Base-by-base conservation (phyloP, 495 filamentous ascomycete genomes). In the Aspergillus bridgeri region DNA sequence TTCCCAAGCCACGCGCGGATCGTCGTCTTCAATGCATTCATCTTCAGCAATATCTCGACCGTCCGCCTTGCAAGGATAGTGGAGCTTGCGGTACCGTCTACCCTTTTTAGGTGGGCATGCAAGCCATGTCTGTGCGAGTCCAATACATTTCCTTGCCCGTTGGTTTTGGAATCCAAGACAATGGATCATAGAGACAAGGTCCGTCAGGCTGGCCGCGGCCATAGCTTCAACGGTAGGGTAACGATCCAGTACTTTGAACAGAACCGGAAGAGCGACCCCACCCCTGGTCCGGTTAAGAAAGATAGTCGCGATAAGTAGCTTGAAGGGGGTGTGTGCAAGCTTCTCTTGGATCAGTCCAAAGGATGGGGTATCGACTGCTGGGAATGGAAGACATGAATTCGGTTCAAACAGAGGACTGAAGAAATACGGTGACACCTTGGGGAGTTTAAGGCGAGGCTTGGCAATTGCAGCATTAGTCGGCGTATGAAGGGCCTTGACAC, bases 261-360 rank as follows among this genome's bases (percentile, higher is more conserved):
- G 87, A 2, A 90, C 79, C 3, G 93, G 93, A 4, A 92, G 81
- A 18, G 91, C 90, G n/a, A 83, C 80, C 17, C 73, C 80, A 22
- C 89, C 93, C 0, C 81, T 75, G 2, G 91, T 96, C 42, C 87
- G 81, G 69, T 92, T 96, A 5, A 97, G 80, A 59, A 96, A 93
- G 0, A 89, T 89, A 3, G 89, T 84, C 15, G 86, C 88, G 44
- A 94, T 76, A 15, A 94, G 80, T 6, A 94, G 77, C 6, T 79
- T 80, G 63, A 92, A 91, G 1, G 90, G 89, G 48, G 87, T 73
- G 53, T 77, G 66, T 3, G 87, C 82, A 44, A 94, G 81, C 58
- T 86, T 80, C 73, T 96, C 92, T 73, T 96, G 92, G 38, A 95
- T 82, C 17, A 96, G 78, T 0, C 92, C 92, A 67, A 95, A 96